Percentiles rank a stretch among this genome's conserved stretches.
Evolutionary conservation across 2,329 filamentous ascomycete genomes (phyloP).

Genomic region (Aureobasidium mangrovei): DNA sequence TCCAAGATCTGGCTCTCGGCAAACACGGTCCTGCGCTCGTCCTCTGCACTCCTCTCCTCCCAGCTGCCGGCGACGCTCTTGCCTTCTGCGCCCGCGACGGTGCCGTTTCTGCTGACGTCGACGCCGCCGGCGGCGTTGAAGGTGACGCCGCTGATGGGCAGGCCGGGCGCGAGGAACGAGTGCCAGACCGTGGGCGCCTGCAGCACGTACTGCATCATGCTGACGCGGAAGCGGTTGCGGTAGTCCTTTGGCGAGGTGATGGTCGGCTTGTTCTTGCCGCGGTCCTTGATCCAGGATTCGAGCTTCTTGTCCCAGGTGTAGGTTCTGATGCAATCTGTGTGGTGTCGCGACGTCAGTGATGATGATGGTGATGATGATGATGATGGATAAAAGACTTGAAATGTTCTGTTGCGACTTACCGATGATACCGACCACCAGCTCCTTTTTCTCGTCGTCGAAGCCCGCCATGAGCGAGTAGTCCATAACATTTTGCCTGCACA

Average conservation of each 20-base stretch:
- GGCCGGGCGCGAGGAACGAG: conserved; percentile 44
- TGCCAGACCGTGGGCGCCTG: conserved; percentile 71
- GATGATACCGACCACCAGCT: conserved; percentile 94
- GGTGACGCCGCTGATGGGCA: conserved; percentile 25
- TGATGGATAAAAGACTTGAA: conserved; percentile 21
- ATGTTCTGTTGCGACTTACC: not conserved
- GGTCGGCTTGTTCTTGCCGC: conserved; percentile 78
- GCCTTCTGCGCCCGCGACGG: not conserved
- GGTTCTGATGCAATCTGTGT: conserved; percentile 78
- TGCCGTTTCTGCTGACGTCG: not conserved
- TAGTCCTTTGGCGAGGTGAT: conserved; percentile 98
- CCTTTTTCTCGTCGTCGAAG: conserved; percentile 80
- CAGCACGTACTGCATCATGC: conserved; percentile 84
- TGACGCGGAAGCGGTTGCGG: conserved; percentile 88
- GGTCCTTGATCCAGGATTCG: conserved; percentile 99
- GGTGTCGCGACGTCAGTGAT: not conserved
- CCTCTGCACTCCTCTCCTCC: not conserved
- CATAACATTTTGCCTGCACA: conserved; percentile 95
- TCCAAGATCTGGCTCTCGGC: conserved; percentile 13
- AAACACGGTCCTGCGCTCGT: conserved; percentile 2
- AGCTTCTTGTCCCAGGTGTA: conserved; percentile 99
- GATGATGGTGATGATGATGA: not conserved
- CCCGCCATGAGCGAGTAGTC: conserved; percentile 98
- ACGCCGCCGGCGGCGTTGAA: conserved; percentile 12
- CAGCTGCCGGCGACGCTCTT: conserved; percentile 2